Evolutionary conservation across 192 early-diverging fungal genomes (phyloP).

Genomic region (Podila horticola): DNA sequence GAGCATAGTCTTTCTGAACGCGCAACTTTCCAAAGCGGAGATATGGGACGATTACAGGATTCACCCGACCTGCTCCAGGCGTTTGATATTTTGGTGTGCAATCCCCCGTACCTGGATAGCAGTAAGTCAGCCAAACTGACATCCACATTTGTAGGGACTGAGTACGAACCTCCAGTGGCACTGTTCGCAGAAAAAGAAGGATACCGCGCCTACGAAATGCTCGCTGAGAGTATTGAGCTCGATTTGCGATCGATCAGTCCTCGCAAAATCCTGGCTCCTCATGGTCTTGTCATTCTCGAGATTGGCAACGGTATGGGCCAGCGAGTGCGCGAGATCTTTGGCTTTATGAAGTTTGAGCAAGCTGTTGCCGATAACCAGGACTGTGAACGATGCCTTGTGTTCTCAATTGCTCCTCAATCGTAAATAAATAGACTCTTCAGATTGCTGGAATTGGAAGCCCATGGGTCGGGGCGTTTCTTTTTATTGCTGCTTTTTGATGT

Average conservation of each 20-base stretch:
- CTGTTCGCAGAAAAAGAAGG: constrained; percentile 71
- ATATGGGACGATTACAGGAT: constrained; percentile 56
- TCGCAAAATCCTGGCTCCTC: constrained; percentile 26
- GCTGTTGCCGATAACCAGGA: constrained; percentile 59
- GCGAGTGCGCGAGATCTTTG: constrained; percentile 62
- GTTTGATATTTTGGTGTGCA: constrained; percentile 73
- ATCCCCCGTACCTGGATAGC: constrained; percentile 75
- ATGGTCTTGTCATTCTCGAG: constrained; percentile 61
- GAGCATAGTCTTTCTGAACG: constrained; percentile 49
- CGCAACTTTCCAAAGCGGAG: constrained; percentile 46
- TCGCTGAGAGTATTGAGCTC: constrained; percentile 28
- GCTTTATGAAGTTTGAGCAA: constrained; percentile 51
- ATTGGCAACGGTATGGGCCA: constrained; percentile 69
- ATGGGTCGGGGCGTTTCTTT: background rate
- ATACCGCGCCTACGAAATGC: constrained; percentile 67
- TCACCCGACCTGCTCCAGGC: constrained; percentile 43
- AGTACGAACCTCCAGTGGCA: constrained; percentile 72
- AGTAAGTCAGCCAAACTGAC: constrained; percentile 34
- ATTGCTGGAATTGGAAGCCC: too few species aligned
- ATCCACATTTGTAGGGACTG: constrained; percentile 43
- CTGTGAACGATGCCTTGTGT: constrained; percentile 69
- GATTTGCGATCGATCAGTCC: constrained; percentile 5
- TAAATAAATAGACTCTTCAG: background rate
- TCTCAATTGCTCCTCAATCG: constrained; percentile 17
- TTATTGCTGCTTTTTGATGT: constrained; percentile 46